Evolutionary conservation across 2,329 filamentous ascomycete genomes (phyloP).

Genomic region (Penicillium sp.): DNA sequence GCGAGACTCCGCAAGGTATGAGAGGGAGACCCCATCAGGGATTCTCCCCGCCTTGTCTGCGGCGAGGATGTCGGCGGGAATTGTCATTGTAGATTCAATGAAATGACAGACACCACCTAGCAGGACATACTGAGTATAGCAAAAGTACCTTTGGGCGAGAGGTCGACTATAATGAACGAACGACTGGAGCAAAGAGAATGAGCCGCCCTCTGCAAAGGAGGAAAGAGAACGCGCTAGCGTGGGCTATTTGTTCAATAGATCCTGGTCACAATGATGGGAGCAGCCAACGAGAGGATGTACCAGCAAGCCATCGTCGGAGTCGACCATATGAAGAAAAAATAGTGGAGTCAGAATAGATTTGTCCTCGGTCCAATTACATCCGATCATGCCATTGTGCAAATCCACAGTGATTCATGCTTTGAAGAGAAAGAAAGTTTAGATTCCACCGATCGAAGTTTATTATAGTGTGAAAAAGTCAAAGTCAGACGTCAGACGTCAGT

Average conservation of each 20-base stretch:
- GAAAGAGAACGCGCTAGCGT: slow-evolving; percentile 12
- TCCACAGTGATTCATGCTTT: not conserved
- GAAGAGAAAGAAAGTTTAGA: not conserved
- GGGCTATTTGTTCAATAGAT: slow-evolving; percentile 7
- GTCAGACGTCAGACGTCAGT: not conserved
- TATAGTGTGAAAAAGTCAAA: not conserved
- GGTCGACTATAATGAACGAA: slow-evolving; percentile 5
- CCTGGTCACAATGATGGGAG: not conserved
- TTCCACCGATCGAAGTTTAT: not conserved
- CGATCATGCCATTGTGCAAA: not conserved
- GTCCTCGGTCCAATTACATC: not conserved
- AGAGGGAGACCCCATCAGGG: slow-evolving; percentile 24
- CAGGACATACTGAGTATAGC: not conserved
- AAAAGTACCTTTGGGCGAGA: not conserved
- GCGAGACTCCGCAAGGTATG: slow-evolving; percentile 29
- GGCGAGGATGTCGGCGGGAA: slow-evolving; percentile 29
- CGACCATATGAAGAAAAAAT: not conserved
- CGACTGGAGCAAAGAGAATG: not conserved
- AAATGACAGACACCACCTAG: not conserved
- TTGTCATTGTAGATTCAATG: slow-evolving; percentile 19
- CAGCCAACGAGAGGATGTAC: slow-evolving; percentile 9
- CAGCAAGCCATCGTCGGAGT: not conserved
- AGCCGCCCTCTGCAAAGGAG: not conserved
- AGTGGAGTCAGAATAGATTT: slow-evolving; percentile 7
- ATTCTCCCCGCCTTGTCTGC: slow-evolving; percentile 29